Conservation (phyloP, 2,329 filamentous ascomycete genomes). For the Colletotrichum horii region DNA sequence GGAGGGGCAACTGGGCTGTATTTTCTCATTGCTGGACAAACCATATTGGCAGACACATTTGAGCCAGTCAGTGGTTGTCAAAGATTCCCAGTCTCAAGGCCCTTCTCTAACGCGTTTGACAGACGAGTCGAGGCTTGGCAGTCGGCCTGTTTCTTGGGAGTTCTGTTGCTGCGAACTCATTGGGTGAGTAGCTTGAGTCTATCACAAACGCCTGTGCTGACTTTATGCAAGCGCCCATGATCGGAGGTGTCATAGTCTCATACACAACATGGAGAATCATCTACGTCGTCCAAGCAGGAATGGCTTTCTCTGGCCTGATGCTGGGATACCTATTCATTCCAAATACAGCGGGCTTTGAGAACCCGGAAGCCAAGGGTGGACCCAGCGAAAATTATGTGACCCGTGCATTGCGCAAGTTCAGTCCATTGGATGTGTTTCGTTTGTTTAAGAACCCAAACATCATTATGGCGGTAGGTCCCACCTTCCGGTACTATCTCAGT, state of each 20-base stretch:
- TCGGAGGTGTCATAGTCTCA: neutral
- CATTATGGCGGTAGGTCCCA: neutral
- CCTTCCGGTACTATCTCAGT: neutral
- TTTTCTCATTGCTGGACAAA: neutral
- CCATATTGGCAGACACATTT: neutral
- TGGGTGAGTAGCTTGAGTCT: neutral
- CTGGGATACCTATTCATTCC: neutral
- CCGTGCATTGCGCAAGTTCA: neutral
- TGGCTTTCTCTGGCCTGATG: neutral
- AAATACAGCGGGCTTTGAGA: neutral
- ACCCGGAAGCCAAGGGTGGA: neutral
- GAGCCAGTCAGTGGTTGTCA: neutral
- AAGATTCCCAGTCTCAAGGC: accelerated
- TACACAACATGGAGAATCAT: neutral
- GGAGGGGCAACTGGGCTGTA: neutral
- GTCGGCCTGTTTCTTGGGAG: neutral
- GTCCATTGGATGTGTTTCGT: neutral
- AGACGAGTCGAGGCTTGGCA: neutral
- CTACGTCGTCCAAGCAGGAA: neutral
- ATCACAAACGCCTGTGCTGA: neutral
- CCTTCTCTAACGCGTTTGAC: neutral
- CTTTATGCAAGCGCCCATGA: neutral
- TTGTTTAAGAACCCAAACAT: neutral
- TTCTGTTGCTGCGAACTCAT: neutral
- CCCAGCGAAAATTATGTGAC: neutral